Conservation (phyloP, 2,329 filamentous ascomycete genomes). For the Colletotrichum truncatum region DNA sequence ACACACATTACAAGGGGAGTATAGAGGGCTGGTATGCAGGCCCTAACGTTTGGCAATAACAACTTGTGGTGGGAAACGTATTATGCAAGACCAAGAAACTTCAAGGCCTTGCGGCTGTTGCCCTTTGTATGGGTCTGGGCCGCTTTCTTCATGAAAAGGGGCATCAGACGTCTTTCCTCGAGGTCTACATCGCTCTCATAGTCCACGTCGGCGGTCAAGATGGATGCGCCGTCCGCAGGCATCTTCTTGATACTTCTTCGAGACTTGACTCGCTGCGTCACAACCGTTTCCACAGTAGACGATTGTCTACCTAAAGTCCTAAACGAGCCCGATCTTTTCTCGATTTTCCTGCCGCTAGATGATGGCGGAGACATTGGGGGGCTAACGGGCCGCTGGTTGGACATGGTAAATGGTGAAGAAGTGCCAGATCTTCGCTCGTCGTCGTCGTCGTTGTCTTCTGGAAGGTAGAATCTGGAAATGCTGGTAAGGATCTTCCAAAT, state of each 20-base stretch:
- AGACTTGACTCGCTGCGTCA: slow-evolving; percentile 42
- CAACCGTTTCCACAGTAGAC: slow-evolving; percentile 45
- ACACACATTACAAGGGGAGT: too few species aligned
- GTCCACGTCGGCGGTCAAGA: slow-evolving; percentile 46
- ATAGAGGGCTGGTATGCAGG: too few species aligned
- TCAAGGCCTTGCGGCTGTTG: slow-evolving; percentile 61
- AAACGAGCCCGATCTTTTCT: slow-evolving; percentile 8
- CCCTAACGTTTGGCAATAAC: too few species aligned
- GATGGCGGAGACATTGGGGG: slow-evolving; percentile 28
- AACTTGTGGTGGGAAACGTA: not conserved
- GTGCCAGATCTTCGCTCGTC: slow-evolving; percentile 32
- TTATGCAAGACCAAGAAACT: slow-evolving; percentile 60
- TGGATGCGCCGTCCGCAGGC: slow-evolving; percentile 38
- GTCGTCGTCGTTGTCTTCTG: slow-evolving; percentile 41
- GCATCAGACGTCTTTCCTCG: slow-evolving; percentile 63
- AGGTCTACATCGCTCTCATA: slow-evolving; percentile 53
- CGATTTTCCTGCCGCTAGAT: not conserved
- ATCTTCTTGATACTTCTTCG: slow-evolving; percentile 23
- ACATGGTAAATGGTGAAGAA: slow-evolving; percentile 41
- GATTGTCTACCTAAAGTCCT: slow-evolving; percentile 35
- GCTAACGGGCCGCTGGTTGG: slow-evolving; percentile 2
- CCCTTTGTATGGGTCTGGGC: slow-evolving; percentile 46
- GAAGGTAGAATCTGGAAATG: slow-evolving; percentile 56
- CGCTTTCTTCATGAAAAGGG: slow-evolving; percentile 51
- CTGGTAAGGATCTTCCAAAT: slow-evolving; percentile 60